Evolutionary conservation across 2,329 filamentous ascomycete genomes (phyloP).

Genomic region (Ploettnerulaceae sp.): DNA sequence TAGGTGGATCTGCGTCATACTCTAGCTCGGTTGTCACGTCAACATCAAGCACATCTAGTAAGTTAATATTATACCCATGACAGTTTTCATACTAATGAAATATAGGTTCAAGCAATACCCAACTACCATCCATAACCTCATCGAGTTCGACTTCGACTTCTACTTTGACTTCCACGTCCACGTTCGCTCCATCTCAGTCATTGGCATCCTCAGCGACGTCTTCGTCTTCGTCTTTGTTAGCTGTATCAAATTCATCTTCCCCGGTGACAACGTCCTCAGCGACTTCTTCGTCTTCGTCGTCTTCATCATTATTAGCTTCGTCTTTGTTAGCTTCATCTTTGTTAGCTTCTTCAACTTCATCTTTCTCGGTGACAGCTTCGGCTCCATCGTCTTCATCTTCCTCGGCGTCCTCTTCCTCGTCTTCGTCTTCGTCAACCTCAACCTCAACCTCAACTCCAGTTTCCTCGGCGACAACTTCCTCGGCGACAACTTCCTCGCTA

Average conservation of each 20-base stretch:
- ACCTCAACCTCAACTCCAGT: too few relatives aligned
- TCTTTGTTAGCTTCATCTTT: constrained; percentile 4
- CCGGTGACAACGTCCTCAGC: too few relatives aligned
- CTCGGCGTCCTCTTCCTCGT: constrained; percentile 9
- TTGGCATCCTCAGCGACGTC: constrained; percentile 1
- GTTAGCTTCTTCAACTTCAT: constrained; percentile 13
- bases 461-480: too few relatives aligned
- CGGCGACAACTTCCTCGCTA: too few relatives aligned
- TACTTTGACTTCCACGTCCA: constrained; percentile 15
- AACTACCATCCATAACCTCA: not conserved
- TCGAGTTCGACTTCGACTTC: constrained; percentile 17
- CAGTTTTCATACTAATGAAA: not conserved
- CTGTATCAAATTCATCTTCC: too few relatives aligned
- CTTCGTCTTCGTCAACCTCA: constrained; percentile 6
- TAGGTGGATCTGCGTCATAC: constrained; percentile 28
- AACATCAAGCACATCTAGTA: constrained; percentile 4
- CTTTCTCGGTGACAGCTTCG: constrained; percentile 7
- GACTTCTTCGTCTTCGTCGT: constrained; percentile 18
- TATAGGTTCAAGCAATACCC: not conserved
- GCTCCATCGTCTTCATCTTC: not conserved
- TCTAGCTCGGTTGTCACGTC: constrained; percentile 13
- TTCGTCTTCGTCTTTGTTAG: too few relatives aligned
- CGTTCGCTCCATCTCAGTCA: too few relatives aligned
- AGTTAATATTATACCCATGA: not conserved
- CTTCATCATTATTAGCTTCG: not conserved